phyloP scores from a whole-genome alignment of 306 rosid species.

The Malus sieversii region DNA sequence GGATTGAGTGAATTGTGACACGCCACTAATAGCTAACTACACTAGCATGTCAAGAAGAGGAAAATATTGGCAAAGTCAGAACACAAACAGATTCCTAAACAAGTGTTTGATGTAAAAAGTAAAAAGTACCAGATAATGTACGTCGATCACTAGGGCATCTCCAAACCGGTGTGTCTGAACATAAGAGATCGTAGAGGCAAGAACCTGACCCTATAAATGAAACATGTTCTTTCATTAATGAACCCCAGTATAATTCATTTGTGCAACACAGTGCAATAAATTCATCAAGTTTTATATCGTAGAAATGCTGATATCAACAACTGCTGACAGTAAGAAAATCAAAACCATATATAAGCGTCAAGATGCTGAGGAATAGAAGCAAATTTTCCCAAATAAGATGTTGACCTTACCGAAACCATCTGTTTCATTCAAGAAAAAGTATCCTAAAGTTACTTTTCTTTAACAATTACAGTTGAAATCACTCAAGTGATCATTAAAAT shows the following conservation, averaged over 20 bases:
- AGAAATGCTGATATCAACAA: not conserved
- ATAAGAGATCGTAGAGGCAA: constrained; percentile 75
- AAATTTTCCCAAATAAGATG: not conserved
- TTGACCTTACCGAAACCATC: not conserved
- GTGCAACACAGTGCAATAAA: not conserved
- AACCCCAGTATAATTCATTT: not conserved
- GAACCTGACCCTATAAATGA: constrained; percentile 38
- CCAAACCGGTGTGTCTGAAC: constrained; percentile 49
- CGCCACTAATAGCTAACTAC: not conserved
- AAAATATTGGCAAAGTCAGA: not conserved
- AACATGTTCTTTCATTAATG: constrained; percentile 8
- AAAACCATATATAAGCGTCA: not conserved
- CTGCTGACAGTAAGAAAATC: not conserved
- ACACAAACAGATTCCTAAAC: not conserved
- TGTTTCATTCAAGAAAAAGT: not conserved
- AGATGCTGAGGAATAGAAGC: not conserved
- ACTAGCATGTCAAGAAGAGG: not conserved
- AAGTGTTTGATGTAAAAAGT: not conserved
- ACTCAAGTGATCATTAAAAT: not conserved
- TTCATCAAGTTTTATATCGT: not conserved
- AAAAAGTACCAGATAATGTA: constrained; percentile 35
- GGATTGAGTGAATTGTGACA: not conserved
- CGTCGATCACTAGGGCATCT: constrained; percentile 32
- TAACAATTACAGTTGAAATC: not conserved
- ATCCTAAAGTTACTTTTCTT: not conserved